Percentiles rank a stretch among this genome's conserved stretches.
Conservation (phyloP, 805 yeast species). For the Yamadazyma sp. region DNA sequence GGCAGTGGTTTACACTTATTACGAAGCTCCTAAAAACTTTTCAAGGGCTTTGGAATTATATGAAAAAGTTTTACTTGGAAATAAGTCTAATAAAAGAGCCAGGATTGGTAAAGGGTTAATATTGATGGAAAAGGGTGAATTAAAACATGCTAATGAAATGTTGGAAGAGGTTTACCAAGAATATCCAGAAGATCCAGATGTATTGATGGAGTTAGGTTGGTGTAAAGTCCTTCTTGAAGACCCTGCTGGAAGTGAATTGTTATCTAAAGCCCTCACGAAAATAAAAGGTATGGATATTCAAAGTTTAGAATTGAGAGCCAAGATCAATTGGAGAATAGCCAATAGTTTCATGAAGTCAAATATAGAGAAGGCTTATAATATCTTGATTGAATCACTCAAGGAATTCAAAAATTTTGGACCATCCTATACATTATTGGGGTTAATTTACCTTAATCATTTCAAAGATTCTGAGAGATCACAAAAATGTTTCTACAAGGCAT, state of each 20-base stretch:
- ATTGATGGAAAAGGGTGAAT: conserved; percentile 60
- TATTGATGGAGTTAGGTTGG: conserved; percentile 75
- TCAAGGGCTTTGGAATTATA: conserved; percentile 70
- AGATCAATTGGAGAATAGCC: conserved; percentile 71
- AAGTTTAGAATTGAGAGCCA: conserved; percentile 56
- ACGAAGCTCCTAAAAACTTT: conserved; percentile 89
- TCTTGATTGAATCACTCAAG: conserved; percentile 60
- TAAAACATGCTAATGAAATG: conserved; percentile 50
- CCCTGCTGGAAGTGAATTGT: conserved; percentile 49
- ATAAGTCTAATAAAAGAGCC: conserved; percentile 54
- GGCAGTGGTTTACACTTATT: conserved; percentile 76
- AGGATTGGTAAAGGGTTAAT: conserved; percentile 81
- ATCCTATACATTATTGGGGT: conserved; percentile 78
- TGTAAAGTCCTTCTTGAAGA: conserved; percentile 56
- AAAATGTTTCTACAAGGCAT: conserved; percentile 85
- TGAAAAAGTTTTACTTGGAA: conserved; percentile 50
- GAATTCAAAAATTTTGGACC: conserved; percentile 67
- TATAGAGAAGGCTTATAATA: conserved; percentile 45
- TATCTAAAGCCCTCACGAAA: conserved; percentile 42
- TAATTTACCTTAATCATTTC: conserved; percentile 57
- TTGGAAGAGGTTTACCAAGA: conserved; percentile 49
- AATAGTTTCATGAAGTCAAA: conserved; percentile 45
- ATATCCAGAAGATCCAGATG: conserved; percentile 53
- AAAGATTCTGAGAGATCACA: conserved; percentile 67
- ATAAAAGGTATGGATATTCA: conserved; percentile 50